Percentiles rank a stretch among this genome's conserved stretches.
Conservation (phyloP, 1,284 basidiomycete species). For the Puccinia sorghi region DNA sequence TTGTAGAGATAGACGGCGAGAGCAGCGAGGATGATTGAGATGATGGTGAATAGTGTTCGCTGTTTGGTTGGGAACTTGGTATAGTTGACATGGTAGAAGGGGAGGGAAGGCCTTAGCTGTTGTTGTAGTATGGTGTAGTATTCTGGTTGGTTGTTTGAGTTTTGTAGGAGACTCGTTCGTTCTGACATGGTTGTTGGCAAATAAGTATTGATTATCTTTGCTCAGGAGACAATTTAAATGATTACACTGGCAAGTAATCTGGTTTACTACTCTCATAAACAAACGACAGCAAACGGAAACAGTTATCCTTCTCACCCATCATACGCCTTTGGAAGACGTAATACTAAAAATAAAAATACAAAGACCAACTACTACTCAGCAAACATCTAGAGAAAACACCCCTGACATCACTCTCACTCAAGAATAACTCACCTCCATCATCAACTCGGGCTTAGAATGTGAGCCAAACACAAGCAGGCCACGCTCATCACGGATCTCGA, state of each 20-base stretch:
- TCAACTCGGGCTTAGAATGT: constrained; percentile 23
- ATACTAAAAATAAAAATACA: constrained; percentile 12
- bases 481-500: constrained; percentile 41
- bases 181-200: not conserved
- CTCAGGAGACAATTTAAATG: not conserved
- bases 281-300: constrained; percentile 28
- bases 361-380: not conserved
- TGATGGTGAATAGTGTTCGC: constrained; percentile 17
- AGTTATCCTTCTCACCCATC: constrained; percentile 15
- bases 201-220: too few species aligned
- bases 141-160: too few species aligned
- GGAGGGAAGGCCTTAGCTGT: constrained; percentile 3
- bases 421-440: constrained; percentile 39
- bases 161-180: too few species aligned
- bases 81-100: constrained; percentile 29
- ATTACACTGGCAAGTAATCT: constrained; percentile 28
- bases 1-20: constrained; percentile 38
- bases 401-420: too few species aligned
- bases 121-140: too few species aligned
- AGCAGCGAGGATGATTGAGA: constrained; percentile 16
- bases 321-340: constrained; percentile 41
- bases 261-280: constrained; percentile 35
- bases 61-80: constrained; percentile 24
- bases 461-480: constrained; percentile 40
- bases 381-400: not conserved